Conservation (phyloP, 495 filamentous ascomycete species). For the Tuber indicum region DNA sequence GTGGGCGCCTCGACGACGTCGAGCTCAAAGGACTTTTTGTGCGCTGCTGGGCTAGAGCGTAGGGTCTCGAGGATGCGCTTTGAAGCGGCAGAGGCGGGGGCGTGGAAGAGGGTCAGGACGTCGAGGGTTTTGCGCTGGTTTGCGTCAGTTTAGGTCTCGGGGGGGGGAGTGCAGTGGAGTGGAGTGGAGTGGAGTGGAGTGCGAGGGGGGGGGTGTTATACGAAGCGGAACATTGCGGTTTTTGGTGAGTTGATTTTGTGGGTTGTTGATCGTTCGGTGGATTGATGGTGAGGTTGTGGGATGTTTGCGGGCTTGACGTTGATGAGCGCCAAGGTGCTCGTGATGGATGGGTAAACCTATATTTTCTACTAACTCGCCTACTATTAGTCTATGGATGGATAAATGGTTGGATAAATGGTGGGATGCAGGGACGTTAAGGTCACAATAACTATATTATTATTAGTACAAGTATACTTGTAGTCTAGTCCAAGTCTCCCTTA, state of each 20-base stretch:
- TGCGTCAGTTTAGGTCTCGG: neutral
- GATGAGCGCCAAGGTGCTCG: neutral
- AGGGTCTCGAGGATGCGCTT: constrained; percentile 62
- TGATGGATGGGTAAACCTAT: neutral
- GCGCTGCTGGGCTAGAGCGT: constrained; percentile 55
- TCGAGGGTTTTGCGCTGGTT: constrained; percentile 71
- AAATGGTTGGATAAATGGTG: too few species aligned
- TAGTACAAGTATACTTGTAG: too few species aligned
- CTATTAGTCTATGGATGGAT: too few species aligned
- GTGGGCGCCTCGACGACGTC: constrained; percentile 66
- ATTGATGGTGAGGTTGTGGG: neutral
- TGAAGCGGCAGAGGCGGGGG: constrained; percentile 59
- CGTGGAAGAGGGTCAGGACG: constrained; percentile 94
- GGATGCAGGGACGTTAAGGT: too few species aligned
- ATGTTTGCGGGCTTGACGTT: constrained; percentile 7
- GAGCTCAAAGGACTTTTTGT: constrained; percentile 64
- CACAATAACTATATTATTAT: too few species aligned
- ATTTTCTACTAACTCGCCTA: too few species aligned
- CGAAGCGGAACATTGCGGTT: constrained; percentile 34
- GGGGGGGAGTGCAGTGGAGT: neutral
- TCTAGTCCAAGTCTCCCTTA: too few species aligned
- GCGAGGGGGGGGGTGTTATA: neutral
- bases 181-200: too few species aligned
- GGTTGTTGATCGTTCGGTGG: neutral
- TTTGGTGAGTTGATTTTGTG: too few species aligned